Conservation (phyloP, 2,329 filamentous ascomycete species). For the Neurospora sp. region DNA sequence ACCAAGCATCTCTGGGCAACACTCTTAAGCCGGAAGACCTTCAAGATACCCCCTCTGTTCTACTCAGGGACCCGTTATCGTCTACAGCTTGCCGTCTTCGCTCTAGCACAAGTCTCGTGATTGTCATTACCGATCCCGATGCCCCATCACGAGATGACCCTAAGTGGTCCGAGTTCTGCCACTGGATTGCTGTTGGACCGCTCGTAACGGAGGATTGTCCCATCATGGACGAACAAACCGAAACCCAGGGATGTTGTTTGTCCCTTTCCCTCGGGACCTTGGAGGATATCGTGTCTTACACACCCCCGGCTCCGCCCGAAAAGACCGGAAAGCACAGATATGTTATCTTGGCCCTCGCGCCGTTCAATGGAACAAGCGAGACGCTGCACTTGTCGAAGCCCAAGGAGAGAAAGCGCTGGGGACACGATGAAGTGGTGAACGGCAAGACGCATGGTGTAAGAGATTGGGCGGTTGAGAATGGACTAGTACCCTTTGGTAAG, state of each 20-base stretch:
- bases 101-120: conserved; percentile 17
- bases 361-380: conserved; percentile 29
- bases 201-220: background rate
- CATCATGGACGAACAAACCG: background rate
- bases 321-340: conserved; percentile 35
- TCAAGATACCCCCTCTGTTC: conserved; percentile 25
- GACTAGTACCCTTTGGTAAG: conserved; percentile 31
- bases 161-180: conserved; percentile 36
- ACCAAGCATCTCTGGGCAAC: conserved; percentile 42
- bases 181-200: conserved; percentile 31
- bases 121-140: conserved; percentile 33
- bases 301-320: conserved; percentile 30
- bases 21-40: conserved; percentile 27
- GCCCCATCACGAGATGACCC: conserved; percentile 32
- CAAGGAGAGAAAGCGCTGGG: conserved; percentile 29
- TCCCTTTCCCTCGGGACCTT: conserved; percentile 17
- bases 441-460: conserved; percentile 23
- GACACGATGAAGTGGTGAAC: conserved; percentile 20
- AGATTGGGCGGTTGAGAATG: conserved; percentile 31
- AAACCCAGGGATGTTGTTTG: conserved; percentile 2
- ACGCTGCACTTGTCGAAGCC: conserved; percentile 26
- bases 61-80: conserved; percentile 16
- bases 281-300: conserved; percentile 30
- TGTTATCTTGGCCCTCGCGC: conserved; percentile 30
- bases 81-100: conserved; percentile 1